Evolutionary conservation across 169 alveolate genomes (phyloP), one percentile per base, ranked within the genome.

Genomic region (Plasmodium fragile): DNA sequence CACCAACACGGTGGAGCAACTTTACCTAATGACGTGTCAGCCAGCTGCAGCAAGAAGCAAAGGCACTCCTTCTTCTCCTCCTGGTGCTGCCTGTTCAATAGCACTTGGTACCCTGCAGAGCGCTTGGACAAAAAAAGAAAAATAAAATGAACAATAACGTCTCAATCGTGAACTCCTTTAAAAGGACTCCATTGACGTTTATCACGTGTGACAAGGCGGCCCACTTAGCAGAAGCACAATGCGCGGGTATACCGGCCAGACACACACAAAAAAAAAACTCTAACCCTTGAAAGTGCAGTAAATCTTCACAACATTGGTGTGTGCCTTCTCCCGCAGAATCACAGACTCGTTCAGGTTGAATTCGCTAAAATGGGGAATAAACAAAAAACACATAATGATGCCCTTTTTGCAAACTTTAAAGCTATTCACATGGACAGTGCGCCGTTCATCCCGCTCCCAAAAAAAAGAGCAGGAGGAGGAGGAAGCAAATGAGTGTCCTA

Each of bases 21-120:
- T n/a, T 4, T 83, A 84, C 93, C 93, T n/a, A 84, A 52, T 1
- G 93, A 84, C 22, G 93, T 84, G 65, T 84, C 93, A 6, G 93
- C 93, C 28, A 84, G 28, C 59, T 84, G 85, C 69, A 84, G 39
- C 32, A 84, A 85, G 28, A 84, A 84, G 36, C 93, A 84, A 39
- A 84, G 78, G 30, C 81, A 84, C 30, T 73, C 93, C 69, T 84
- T 84, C 32, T 41, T 84, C 78, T 84, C 93, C 39, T 84, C 70
- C 43, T 84, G 79, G 25, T 52, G 77, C 41, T 84, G 93, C 65
- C 93, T 71, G 41, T 84, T 84, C 32, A 75, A 16, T 28, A 84
- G 45, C 10, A 84, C 22, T 36, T 84, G 93, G 79, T 84, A 84
- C 2, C 93, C 93, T 84, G 71, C 18, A 28, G 71, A 0, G 41